Percentiles rank a stretch among this genome's conserved stretches.
These are phyloP conservation scores for Senna tora DNA, from an alignment of 306 rosid genomes.

Conservation along the genomic window DNA sequence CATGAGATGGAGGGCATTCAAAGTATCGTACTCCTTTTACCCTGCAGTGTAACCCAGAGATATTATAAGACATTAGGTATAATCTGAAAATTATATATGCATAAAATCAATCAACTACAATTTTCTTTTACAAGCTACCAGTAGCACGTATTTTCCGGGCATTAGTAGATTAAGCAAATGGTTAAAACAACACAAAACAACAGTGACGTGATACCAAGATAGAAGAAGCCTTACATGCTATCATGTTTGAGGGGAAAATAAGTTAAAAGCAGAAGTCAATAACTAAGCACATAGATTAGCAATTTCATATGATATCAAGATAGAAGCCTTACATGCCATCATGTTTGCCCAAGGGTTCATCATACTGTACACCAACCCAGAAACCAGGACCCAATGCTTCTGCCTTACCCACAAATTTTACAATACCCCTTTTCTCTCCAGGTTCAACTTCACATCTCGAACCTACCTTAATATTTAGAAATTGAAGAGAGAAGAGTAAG, in stretches of 20 bases:
- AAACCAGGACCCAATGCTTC: conserved; percentile 87
- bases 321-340: conserved; percentile 80
- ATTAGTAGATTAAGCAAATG: no score
- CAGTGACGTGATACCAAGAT: no score
- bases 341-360: conserved; percentile 96
- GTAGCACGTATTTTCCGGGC: not conserved
- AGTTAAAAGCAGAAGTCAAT: not conserved
- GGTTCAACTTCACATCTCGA: conserved; percentile 96
- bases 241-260: not conserved
- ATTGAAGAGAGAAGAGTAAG: conserved; percentile 10
- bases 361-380: conserved; percentile 95
- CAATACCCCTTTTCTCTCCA: conserved; percentile 79
- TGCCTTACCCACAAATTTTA: conserved; percentile 77
- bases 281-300: not conserved
- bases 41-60: conserved; percentile 49
- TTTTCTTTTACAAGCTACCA: not conserved
- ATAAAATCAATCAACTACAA: not conserved
- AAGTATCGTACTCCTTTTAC: conserved; percentile 87
- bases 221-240: no score
- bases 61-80: not conserved
- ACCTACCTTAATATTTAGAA: conserved; percentile 64
- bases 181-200: not conserved
- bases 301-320: conserved; percentile 20
- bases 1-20: conserved; percentile 76
- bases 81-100: conserved; percentile 6